Percentiles rank a stretch among this genome's conserved stretches.
Conservation (phyloP, 2,329 filamentous ascomycete genomes). For the Podosphaera fusca region DNA sequence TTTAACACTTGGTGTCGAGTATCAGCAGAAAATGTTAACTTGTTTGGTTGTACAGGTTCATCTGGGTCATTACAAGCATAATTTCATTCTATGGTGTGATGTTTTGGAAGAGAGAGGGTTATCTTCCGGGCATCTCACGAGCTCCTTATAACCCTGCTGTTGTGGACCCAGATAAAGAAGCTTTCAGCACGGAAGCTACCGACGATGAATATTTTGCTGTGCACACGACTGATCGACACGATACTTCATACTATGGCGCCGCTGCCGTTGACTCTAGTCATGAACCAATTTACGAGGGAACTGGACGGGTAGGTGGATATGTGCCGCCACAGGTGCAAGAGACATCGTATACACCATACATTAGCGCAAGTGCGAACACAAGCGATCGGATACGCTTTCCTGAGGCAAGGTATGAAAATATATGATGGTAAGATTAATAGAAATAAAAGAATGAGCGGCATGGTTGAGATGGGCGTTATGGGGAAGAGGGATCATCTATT, state of each 20-base stretch:
- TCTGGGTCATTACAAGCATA: constrained; percentile 29
- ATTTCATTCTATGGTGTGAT: constrained; percentile 36
- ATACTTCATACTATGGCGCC: constrained; percentile 6
- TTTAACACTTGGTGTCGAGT: background rate
- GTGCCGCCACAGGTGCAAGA: constrained; percentile 18
- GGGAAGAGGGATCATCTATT: background rate
- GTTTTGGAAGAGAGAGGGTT: constrained; percentile 38
- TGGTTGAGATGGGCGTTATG: background rate
- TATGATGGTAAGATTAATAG: constrained; percentile 2
- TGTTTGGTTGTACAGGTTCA: constrained; percentile 21
- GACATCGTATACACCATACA: constrained; percentile 21
- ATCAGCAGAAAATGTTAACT: background rate
- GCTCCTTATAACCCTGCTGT: constrained; percentile 15
- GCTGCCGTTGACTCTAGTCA: constrained; percentile 2
- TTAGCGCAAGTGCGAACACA: constrained; percentile 16
- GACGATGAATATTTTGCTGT: constrained; percentile 43
- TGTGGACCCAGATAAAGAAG: constrained; percentile 45
- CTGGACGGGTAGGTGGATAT: constrained; percentile 8
- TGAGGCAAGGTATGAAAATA: constrained; percentile 28
- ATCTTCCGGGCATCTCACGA: constrained; percentile 26
- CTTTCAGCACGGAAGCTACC: constrained; percentile 43
- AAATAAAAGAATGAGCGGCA: background rate
- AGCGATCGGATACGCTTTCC: constrained; percentile 25
- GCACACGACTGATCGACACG: constrained; percentile 21
- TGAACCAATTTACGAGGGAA: constrained; percentile 4